Base-by-base conservation (phyloP, 1,284 basidiomycete genomes). In the Ceratobasidium sp. region DNA sequence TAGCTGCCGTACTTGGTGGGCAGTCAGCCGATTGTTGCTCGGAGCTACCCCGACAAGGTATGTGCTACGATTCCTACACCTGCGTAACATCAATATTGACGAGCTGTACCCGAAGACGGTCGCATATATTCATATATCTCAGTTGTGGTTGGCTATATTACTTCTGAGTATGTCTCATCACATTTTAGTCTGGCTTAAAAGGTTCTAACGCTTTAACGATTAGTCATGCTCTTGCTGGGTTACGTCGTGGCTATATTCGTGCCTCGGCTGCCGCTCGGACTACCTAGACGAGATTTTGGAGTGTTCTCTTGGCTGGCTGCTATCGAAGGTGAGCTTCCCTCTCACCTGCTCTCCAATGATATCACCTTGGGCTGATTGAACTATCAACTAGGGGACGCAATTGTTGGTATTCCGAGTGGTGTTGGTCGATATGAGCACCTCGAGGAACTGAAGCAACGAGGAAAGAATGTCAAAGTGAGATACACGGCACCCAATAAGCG, bases 171-270 rank as follows among this genome's bases (percentile, higher is more conserved):
- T 11, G 71, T 64, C n/a, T 3, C 20, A 8, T 20, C n/a, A 4
- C 23, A 11, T 63, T 20, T 31, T 49, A 15, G n/a, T 10, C n/a
- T 47, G 20, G 11, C 31, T 4, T n/a, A 6, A 20, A 60, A 60
- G 33, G 28, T 8, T 2, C 23, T 45, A 39, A 39, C 26, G 20
- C 4, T 7, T 49, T 28, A 20, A 7, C 8, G 3, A 37, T 8
- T 47, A 66, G 75, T 67, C 13, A 76, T 76, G 64, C 39, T 76
- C 5, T 31, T 76, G n/a, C 17, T 76, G 26, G 75, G 75, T 15
- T 76, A 76, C 33, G 26, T 68, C 4, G 75, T 68, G 8, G 75
- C 75, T 66, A 67, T 67, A 33, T 76, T 76, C 28, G 75, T 76
- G 13, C 75, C 75, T 13, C 35, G 75, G 10, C 64, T 76, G 1